Conservation (phyloP, 2,329 filamentous ascomycete species). For the Fusarium musae region DNA sequence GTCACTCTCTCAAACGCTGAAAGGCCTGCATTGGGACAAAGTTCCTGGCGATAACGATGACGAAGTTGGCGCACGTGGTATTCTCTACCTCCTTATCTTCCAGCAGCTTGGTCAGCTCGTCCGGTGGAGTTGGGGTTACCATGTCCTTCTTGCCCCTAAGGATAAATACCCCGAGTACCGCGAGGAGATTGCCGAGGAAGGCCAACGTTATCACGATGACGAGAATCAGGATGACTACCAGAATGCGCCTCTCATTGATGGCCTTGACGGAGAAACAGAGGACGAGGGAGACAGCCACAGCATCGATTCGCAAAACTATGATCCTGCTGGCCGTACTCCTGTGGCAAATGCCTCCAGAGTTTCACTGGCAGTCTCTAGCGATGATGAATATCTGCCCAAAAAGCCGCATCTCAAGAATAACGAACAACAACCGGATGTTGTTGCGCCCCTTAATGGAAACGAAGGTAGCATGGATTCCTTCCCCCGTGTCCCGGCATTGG, state of each 20-base stretch:
- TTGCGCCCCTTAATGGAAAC: conserved; percentile 45
- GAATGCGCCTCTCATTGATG: conserved; percentile 55
- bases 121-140: conserved; percentile 98
- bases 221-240: conserved; percentile 57
- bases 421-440: conserved; percentile 41
- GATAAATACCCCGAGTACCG: conserved; percentile 75
- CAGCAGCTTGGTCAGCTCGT: conserved; percentile 96
- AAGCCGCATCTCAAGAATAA: conserved; percentile 45
- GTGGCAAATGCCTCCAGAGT: conserved; percentile 61
- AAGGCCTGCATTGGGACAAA: conserved; percentile 92
- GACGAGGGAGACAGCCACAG: conserved; percentile 51
- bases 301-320: conserved; percentile 60
- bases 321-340: conserved; percentile 67
- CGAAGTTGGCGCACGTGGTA: conserved; percentile 91
- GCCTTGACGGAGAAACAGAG: conserved; percentile 52
- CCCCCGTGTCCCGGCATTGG: conserved; percentile 61
- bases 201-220: conserved; percentile 67
- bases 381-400: conserved; percentile 54
- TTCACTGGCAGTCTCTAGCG: conserved; percentile 61
- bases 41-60: conserved; percentile 94
- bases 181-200: conserved; percentile 64
- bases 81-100: conserved; percentile 95
- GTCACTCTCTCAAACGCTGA: conserved; percentile 90
- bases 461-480: conserved; percentile 71
- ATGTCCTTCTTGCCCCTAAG: conserved; percentile 89